Conservation (phyloP, 2,329 filamentous ascomycete genomes). For the Exutisphaerella laricina region DNA sequence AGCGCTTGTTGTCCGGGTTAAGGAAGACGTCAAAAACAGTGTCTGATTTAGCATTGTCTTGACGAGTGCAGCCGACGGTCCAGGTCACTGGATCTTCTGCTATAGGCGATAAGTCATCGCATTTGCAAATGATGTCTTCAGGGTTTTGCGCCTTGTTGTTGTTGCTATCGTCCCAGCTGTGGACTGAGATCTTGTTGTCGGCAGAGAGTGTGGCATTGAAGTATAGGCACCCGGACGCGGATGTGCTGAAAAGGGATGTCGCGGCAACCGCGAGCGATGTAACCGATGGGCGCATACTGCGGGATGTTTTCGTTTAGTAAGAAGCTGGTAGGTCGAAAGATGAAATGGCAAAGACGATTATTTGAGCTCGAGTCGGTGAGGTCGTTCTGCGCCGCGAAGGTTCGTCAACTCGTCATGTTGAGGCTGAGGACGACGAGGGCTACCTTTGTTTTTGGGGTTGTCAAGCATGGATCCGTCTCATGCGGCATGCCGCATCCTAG, state of each 20-base stretch:
- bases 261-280: constrained; percentile 5
- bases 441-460: not conserved
- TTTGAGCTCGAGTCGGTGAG: not conserved
- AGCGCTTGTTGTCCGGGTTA: constrained; percentile 14
- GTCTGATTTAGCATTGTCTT: constrained; percentile 12
- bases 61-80: constrained; percentile 12
- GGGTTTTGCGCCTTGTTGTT: constrained; percentile 16
- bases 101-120: constrained; percentile 6
- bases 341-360: not conserved
- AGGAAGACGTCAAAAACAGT: constrained; percentile 19
- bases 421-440: not conserved
- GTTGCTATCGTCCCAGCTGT: constrained; percentile 19
- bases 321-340: not conserved
- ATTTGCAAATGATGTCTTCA: constrained; percentile 17
- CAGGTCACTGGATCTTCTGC: constrained; percentile 8
- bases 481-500: constrained; percentile 1
- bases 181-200: constrained; percentile 14
- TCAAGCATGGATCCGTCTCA: not conserved
- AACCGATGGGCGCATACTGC: not conserved
- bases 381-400: not conserved
- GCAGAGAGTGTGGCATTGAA: constrained; percentile 17
- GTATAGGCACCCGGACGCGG: constrained; percentile 14
- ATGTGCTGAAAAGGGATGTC: constrained; percentile 9
- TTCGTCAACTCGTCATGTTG: not conserved
- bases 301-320: not conserved